Evolutionary conservation across 495 filamentous ascomycete species (phyloP).

Genomic region (Lophiostoma macrostomum): DNA sequence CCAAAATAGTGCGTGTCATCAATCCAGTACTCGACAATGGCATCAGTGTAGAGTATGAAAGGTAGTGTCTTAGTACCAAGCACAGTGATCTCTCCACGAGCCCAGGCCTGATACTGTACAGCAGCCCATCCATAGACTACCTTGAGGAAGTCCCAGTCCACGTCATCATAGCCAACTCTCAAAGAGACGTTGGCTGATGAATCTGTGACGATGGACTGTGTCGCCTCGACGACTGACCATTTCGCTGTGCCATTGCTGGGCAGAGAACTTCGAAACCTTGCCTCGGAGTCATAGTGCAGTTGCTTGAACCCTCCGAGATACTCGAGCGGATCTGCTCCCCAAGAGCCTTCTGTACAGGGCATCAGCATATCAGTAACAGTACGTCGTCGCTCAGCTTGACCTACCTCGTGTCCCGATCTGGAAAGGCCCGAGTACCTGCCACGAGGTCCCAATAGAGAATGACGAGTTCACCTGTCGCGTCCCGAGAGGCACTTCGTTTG

Average conservation of each 20-base stretch:
- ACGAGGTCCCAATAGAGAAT: constrained; percentile 43
- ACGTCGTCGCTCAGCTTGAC: constrained; percentile 2
- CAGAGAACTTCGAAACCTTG: constrained; percentile 50
- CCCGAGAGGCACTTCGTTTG: constrained; percentile 13
- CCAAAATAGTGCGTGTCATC: constrained; percentile 53
- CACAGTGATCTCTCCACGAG: constrained; percentile 49
- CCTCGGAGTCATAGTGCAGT: constrained; percentile 42
- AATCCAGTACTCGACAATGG: constrained; percentile 52
- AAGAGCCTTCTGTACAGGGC: constrained; percentile 50
- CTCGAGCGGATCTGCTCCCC: constrained; percentile 60
- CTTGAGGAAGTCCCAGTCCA: constrained; percentile 53
- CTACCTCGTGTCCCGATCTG: constrained; percentile 59
- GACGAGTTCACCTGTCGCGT: constrained; percentile 10
- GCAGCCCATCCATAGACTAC: constrained; percentile 60
- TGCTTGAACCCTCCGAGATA: constrained; percentile 50
- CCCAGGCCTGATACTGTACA: constrained; percentile 60
- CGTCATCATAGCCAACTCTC: constrained; percentile 46
- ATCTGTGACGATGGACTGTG: constrained; percentile 20
- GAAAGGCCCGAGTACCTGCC: constrained; percentile 60
- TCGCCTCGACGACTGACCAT: constrained; percentile 44
- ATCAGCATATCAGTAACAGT: constrained; percentile 8
- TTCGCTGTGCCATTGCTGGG: constrained; percentile 47
- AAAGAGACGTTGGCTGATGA: constrained; percentile 39
- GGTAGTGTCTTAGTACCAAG: constrained; percentile 28
- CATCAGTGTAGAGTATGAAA: constrained; percentile 45